phyloP scores from a whole-genome alignment of 2,329 filamentous ascomycete species.

The Hypoxylon sp. region DNA sequence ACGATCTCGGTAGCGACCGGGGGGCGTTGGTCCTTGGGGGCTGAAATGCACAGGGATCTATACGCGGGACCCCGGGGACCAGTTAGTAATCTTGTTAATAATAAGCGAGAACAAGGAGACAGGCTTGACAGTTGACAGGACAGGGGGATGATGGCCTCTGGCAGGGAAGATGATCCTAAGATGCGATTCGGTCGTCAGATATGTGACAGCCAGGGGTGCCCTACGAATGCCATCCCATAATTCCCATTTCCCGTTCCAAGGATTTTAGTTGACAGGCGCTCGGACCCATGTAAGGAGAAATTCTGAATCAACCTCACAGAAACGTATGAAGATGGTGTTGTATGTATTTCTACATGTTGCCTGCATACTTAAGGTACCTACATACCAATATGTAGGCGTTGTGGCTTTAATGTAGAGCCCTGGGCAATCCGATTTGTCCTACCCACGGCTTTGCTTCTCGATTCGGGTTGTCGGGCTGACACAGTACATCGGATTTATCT shows the following conservation, averaged over 20 bases:
- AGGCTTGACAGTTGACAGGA: conserved; percentile 44
- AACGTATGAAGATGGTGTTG: background rate
- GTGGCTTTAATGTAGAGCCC: conserved; percentile 8
- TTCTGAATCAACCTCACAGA: conserved; percentile 25
- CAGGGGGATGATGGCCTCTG: conserved; percentile 25
- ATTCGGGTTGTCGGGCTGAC: conserved; percentile 14
- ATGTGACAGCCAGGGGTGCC: conserved; percentile 45
- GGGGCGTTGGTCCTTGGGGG: conserved; percentile 39
- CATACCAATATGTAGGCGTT: conserved; percentile 4
- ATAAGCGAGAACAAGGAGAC: conserved; percentile 38
- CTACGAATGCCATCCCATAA: conserved; percentile 39
- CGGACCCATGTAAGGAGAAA: conserved; percentile 28
- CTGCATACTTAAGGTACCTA: conserved; percentile 4
- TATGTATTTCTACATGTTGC: conserved; percentile 7
- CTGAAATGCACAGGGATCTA: conserved; percentile 22
- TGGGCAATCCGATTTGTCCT: conserved; percentile 6
- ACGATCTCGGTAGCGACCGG: conserved; percentile 43
- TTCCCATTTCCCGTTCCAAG: conserved; percentile 43
- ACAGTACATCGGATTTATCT: conserved; percentile 12
- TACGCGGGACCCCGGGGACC: conserved; percentile 29
- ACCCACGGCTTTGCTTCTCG: conserved; percentile 27
- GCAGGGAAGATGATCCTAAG: conserved; percentile 43
- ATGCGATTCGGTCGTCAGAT: conserved; percentile 50
- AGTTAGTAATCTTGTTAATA: conserved; percentile 43
- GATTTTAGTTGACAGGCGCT: conserved; percentile 42